Percentiles rank a stretch among this genome's conserved stretches.
Conservation (phyloP, 2,329 filamentous ascomycete genomes). For the Geoglossum cookeanum region DNA sequence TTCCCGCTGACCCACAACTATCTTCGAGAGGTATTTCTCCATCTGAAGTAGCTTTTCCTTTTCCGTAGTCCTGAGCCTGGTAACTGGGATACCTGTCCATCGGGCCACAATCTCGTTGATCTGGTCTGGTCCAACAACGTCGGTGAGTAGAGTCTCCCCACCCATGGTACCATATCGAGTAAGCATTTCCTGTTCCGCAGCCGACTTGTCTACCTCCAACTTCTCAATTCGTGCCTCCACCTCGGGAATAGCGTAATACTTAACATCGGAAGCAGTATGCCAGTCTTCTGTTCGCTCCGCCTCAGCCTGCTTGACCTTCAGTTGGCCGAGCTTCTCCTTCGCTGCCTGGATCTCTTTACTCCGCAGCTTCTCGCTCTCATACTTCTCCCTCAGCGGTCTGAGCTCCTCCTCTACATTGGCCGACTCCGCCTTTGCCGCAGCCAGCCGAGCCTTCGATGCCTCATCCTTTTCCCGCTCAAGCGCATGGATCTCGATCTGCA, state of each 20-base stretch:
- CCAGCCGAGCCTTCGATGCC: slow-evolving; percentile 66
- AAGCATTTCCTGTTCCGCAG: slow-evolving; percentile 49
- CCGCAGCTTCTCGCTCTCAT: slow-evolving; percentile 79
- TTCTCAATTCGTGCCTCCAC: slow-evolving; percentile 61
- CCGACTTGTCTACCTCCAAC: slow-evolving; percentile 63
- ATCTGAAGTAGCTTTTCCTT: slow-evolving; percentile 98
- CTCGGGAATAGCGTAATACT: slow-evolving; percentile 95
- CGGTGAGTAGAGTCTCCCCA: slow-evolving; percentile 58
- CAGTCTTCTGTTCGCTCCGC: slow-evolving; percentile 77
- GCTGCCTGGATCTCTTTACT: slow-evolving; percentile 84
- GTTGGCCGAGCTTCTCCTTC: slow-evolving; percentile 81
- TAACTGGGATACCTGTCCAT: slow-evolving; percentile 98
- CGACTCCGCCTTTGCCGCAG: slow-evolving; percentile 70
- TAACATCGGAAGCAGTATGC: slow-evolving; percentile 73
- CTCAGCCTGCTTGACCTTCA: slow-evolving; percentile 83
- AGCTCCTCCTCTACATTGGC: slow-evolving; percentile 90
- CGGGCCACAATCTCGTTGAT: slow-evolving; percentile 97
- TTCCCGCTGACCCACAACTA: slow-evolving; percentile 88
- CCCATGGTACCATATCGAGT: slow-evolving; percentile 36
- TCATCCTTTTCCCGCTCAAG: slow-evolving; percentile 88
- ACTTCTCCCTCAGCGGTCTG: slow-evolving; percentile 80
- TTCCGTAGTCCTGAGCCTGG: slow-evolving; percentile 79
- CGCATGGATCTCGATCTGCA: slow-evolving; percentile 95
- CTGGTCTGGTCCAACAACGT: slow-evolving; percentile 88
- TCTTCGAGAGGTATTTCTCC: slow-evolving; percentile 66